Base-by-base conservation (phyloP, 2,329 filamentous ascomycete species). In the Trichophyton benhamiae region DNA sequence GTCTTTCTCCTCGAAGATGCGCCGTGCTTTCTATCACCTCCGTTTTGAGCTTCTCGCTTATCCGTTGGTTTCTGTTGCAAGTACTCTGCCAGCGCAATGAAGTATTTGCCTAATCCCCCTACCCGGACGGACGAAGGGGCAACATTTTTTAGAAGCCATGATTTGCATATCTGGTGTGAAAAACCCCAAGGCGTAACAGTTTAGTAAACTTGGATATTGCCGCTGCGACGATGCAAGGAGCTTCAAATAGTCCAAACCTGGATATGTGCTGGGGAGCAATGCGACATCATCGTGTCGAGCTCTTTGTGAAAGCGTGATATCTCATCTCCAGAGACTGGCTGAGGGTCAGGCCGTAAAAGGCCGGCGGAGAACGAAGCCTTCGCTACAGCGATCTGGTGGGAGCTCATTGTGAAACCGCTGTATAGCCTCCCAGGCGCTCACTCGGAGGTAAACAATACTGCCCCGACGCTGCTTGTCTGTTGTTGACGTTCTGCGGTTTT, bases 251-350 rank as follows among this genome's bases (percentile, higher is more conserved):
- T 69, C 69, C 87, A 90, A 89, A 94, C 89, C 89, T 94, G 89
- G 80, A 94, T 87, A 79, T 92, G 91, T 79, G 80, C 77, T 71
- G 85, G 82, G 70, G 88, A 88, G 82, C 89, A 92, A 78, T 84
- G 82, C 75, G 80, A 76, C 71, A 89, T 76, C 68, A 82, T 82
- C 71, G 80, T 77, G 72, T 85, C 82, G 69, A 94, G 79, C 63
- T 84, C 78, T 65, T 77, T 72, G 73, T 90, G 83, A 73, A 92
- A 88, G 62, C 80, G 74, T 67, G 86, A 81, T 72, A 92, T 87
- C 63, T 87, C 82, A 68, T 85, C 82, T 71, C 86, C 85, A 57
- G 83, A 76, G 61, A 89, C 81, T 8, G 87, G 82, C 20, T 77
- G 79, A n/a, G 88, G 87, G 70, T 92, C 88, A 46, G 86, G 82